phyloP scores from a whole-genome alignment of 257 asterid species.

The Euphrasia confusa region DNA sequence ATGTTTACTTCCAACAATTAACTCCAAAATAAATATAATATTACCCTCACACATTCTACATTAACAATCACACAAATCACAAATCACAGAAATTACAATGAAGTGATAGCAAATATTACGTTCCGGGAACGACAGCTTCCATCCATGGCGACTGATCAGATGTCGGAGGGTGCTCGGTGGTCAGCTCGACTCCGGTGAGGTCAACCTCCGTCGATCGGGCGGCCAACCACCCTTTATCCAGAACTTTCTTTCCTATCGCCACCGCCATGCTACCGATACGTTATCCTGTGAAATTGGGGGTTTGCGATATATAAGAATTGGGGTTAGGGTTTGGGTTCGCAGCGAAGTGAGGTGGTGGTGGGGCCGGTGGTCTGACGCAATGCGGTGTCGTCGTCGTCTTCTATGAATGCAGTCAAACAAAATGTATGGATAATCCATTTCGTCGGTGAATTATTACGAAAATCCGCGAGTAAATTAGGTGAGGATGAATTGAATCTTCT shows the following conservation, averaged over 20 bases:
- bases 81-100: conserved; percentile 2
- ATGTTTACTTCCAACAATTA: background rate
- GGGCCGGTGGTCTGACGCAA: conserved; percentile 3
- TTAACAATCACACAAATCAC: background rate
- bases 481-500: too few species aligned
- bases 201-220: conserved; percentile 82
- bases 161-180: conserved; percentile 76
- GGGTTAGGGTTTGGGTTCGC: conserved; percentile 10
- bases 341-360: background rate
- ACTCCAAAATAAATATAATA: background rate
- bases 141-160: conserved; percentile 67
- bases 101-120: conserved; percentile 36
- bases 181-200: conserved; percentile 70
- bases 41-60: background rate
- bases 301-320: background rate
- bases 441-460: background rate
- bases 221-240: conserved; percentile 81
- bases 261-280: conserved; percentile 34
- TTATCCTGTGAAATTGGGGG: background rate
- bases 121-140: conserved; percentile 93
- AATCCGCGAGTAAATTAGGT: background rate
- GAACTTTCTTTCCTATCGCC: conserved; percentile 54
- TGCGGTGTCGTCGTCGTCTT: background rate
- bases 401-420: background rate
- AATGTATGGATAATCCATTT: conserved; percentile 8